Base-by-base conservation (phyloP, 495 filamentous ascomycete genomes). In the Tirmania nivea region DNA sequence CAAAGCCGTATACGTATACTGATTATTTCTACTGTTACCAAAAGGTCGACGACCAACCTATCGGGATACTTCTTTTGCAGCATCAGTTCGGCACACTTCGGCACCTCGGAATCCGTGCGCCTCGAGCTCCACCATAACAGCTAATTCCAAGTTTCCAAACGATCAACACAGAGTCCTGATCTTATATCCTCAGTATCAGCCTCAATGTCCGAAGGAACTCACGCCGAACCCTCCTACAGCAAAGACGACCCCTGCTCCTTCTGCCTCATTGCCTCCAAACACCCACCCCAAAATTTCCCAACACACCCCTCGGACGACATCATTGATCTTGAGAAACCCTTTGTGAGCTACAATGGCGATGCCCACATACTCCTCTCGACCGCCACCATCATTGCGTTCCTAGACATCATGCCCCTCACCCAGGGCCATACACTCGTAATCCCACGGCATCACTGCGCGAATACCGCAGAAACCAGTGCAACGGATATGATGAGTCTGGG, bases 331-430 rank as follows among this genome's bases (percentile, higher is more conserved):
- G 25, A 31, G 25, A 31, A 31, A 1, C 25, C 25, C 25, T 65
- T 8, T 52, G 54, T 35, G 56, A 68, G 56, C 74, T 0, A 58
- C 71, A 11, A 31, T 7, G 25, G 25, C 25, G 25, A 31, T 31
- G 71, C 81, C 6, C 80, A 83, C 65, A 60, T 92, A 31, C 69
- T 94, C 31, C 76, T 93, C 50, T 83, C 80, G 1, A 85, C 84
- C 0, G 73, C 75, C 0, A 62, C 76, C 57, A 73, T 86, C 21
- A 63, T 94, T 34, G 88, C 86, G 34, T 94, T 95, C 66, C 71
- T 94, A 45, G 89, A 94, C 68, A 89, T 90, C 57, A 77, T 89
- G 75, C 88, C 88, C 10, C 74, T 94, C 34, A 77, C 80, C 0
- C 67, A 64, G 0, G 87, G 86, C 0, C 88, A 95, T 69, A 63